A percentile compares a stretch with the other conserved stretches of the same genome.
phyloP scores from a whole-genome alignment of 176 grass and related monocot species.

The Chloris gayana region DNA sequence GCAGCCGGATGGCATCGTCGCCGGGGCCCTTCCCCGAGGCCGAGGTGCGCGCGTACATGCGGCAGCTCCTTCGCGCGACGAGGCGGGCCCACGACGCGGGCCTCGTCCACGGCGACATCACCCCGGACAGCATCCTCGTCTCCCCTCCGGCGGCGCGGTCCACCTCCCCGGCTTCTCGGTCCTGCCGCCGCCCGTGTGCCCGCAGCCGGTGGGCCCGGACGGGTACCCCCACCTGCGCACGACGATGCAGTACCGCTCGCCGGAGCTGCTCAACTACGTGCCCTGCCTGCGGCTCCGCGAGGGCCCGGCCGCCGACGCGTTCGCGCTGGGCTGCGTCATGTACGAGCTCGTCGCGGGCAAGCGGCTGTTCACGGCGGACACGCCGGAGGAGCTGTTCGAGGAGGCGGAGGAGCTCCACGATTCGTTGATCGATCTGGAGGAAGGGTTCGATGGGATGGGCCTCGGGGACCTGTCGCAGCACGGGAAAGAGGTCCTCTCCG shows the following conservation, averaged over 20 bases:
- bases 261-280: too few species aligned
- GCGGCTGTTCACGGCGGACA: constrained; percentile 21
- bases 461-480: not conserved
- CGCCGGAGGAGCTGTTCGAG: not conserved
- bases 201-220: not conserved
- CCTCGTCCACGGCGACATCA: not conserved
- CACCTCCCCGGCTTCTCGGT: constrained; percentile 43
- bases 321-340: constrained; percentile 4
- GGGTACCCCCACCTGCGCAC: too few species aligned
- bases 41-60: constrained; percentile 1
- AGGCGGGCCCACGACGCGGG: not conserved
- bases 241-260: too few species aligned
- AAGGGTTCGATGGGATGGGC: too few species aligned
- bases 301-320: not conserved
- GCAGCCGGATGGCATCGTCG: not conserved
- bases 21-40: not conserved
- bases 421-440: not conserved
- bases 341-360: constrained; percentile 2
- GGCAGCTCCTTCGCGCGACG: constrained; percentile 13
- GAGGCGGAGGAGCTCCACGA: not conserved
- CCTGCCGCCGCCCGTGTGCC: not conserved
- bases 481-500: constrained; percentile 28
- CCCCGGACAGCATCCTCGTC: constrained; percentile 15
- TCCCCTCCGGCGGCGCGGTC: not conserved
- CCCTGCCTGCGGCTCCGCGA: too few species aligned